phyloP scores from a whole-genome alignment of 78 protist species.

The Tieghemostelium lacteum region DNA sequence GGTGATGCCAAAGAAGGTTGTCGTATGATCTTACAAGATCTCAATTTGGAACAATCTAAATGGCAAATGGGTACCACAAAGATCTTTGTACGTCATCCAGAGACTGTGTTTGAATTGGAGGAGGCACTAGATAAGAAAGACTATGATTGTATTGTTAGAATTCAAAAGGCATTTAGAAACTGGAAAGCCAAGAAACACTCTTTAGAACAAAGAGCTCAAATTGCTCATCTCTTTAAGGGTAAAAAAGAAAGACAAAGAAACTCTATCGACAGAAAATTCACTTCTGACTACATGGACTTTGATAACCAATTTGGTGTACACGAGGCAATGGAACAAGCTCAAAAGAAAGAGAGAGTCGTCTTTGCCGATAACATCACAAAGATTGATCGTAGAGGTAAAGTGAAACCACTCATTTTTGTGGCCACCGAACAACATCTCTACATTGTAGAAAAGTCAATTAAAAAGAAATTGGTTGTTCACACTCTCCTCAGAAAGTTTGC shows the following conservation, averaged over 20 bases:
- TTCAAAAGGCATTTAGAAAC: slow-evolving; percentile 77
- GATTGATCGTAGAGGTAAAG: slow-evolving; percentile 74
- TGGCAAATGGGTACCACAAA: slow-evolving; percentile 94
- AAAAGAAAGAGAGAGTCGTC: slow-evolving; percentile 77
- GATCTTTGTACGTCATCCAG: slow-evolving; percentile 92
- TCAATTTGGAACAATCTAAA: slow-evolving; percentile 73
- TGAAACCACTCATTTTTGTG: slow-evolving; percentile 58
- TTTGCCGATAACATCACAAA: slow-evolving; percentile 75
- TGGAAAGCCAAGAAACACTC: slow-evolving; percentile 85
- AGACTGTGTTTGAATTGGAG: slow-evolving; percentile 84
- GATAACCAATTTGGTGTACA: slow-evolving; percentile 82
- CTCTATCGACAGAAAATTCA: slow-evolving; percentile 78
- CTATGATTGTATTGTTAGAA: slow-evolving; percentile 55
- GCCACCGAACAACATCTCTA: slow-evolving; percentile 80
- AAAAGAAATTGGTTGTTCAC: slow-evolving; percentile 52
- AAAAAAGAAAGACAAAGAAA: slow-evolving; percentile 86
- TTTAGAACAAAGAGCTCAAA: slow-evolving; percentile 81
- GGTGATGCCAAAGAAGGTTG: slow-evolving; percentile 83
- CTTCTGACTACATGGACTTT: slow-evolving; percentile 80
- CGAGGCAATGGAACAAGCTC: slow-evolving; percentile 71
- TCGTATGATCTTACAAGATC: slow-evolving; percentile 48
- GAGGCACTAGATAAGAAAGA: slow-evolving; percentile 81
- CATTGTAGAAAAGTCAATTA: slow-evolving; percentile 75
- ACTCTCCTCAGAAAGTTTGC: slow-evolving; percentile 43
- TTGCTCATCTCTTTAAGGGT: slow-evolving; percentile 74